phyloP scores from a whole-genome alignment of 441 rosid species.

The Populus trichocarpa region DNA sequence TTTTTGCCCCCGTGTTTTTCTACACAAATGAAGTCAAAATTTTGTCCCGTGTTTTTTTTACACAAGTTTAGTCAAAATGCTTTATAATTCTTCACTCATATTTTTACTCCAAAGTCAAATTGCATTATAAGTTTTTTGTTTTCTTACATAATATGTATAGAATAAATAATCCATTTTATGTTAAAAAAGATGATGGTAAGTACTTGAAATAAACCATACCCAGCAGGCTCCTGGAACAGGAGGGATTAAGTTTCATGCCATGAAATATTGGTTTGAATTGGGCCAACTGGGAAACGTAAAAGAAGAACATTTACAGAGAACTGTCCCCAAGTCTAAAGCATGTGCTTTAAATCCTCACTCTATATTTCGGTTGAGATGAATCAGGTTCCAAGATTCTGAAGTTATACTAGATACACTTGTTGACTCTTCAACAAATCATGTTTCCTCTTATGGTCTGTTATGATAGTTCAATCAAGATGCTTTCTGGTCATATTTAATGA shows the following conservation, averaged over 20 bases:
- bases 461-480: background rate
- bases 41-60: background rate
- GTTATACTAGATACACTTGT: background rate
- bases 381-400: slow-evolving; percentile 7
- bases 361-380: slow-evolving; percentile 6
- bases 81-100: too few relatives aligned
- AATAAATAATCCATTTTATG: background rate
- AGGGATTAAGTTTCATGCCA: too few relatives aligned
- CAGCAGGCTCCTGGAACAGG: background rate
- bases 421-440: slow-evolving; percentile 3
- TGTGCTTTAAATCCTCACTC: background rate
- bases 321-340: background rate
- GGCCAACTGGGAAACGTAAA: background rate
- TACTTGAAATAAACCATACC: background rate
- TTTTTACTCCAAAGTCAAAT: too few relatives aligned
- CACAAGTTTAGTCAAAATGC: background rate
- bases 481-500: slow-evolving; percentile 16
- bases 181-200: background rate
- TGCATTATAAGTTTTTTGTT: too few relatives aligned
- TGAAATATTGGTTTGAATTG: background rate
- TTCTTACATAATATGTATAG: background rate
- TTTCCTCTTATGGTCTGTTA: background rate
- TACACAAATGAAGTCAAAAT: background rate
- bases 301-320: background rate
- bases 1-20: background rate